phyloP scores from a whole-genome alignment of 2,329 filamentous ascomycete species.

The Claviceps sp. region DNA sequence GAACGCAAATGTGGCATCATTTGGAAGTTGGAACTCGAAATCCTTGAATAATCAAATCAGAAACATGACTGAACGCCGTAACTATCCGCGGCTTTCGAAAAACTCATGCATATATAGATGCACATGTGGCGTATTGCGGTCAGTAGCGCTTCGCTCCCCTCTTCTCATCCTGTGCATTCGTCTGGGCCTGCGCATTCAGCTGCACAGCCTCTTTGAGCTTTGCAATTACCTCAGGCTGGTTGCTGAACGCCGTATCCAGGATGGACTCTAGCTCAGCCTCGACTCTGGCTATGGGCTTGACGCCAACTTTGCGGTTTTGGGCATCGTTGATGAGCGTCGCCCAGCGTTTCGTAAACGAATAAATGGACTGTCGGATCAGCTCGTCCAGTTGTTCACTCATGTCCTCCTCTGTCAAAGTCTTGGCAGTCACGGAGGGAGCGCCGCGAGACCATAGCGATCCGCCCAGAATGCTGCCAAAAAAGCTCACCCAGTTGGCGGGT shows the following conservation, averaged over 20 bases:
- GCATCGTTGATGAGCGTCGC: slow-evolving; percentile 37
- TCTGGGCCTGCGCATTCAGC: slow-evolving; percentile 40
- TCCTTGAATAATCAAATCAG: too few relatives aligned
- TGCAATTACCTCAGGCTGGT: slow-evolving; percentile 42
- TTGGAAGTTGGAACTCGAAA: too few relatives aligned
- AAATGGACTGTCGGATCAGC: slow-evolving; percentile 47
- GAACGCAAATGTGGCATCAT: too few relatives aligned
- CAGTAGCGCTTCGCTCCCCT: slow-evolving; percentile 15
- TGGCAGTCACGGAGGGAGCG: slow-evolving; percentile 22
- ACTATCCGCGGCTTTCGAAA: not conserved
- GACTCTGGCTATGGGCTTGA: slow-evolving; percentile 36
- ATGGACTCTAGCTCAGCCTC: slow-evolving; percentile 43
- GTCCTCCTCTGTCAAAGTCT: slow-evolving; percentile 36
- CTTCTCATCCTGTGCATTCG: slow-evolving; percentile 26
- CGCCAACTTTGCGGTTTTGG: slow-evolving; percentile 31
- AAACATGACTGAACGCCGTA: not conserved
- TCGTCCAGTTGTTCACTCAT: slow-evolving; percentile 53
- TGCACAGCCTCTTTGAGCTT: slow-evolving; percentile 49
- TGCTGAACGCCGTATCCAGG: slow-evolving; percentile 44
- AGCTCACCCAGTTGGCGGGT: slow-evolving; percentile 42
- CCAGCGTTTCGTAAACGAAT: slow-evolving; percentile 49
- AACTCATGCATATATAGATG: not conserved
- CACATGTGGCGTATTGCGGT: too few relatives aligned
- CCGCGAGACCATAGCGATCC: slow-evolving; percentile 36
- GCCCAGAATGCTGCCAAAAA: slow-evolving; percentile 44